Evolutionary conservation across 306 rosid genomes (phyloP), one percentile per base, ranked within the genome.

Genomic region (Phaseolus lunatus): DNA sequence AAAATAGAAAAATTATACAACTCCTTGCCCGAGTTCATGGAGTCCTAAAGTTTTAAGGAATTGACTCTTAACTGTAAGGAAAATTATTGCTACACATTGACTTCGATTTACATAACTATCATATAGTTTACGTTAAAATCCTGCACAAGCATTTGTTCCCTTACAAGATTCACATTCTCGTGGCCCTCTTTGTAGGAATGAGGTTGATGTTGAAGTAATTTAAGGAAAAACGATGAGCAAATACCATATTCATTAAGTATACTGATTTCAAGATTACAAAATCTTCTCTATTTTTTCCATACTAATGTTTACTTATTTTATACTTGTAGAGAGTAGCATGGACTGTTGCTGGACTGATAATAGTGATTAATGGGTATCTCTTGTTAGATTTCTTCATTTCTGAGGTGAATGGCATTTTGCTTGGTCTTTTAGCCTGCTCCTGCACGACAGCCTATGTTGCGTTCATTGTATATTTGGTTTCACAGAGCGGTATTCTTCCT

Each of bases 321-420:
- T 73, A 10, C 63, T 62, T 84, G 88, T 69, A 92, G 97, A 92
- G 87, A 78, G 90, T 86, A 65, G 96, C 96, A 7, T 92, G 97
- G 97, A 88, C 89, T 41, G 83, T 92, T 84, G 96, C 97, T 39
- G 92, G 81, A 59, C 84, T 90, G 81, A 88, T 92, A 81, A 88
- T 92, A 33, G 85, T 90, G 76, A 92, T 92, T 67, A 92, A 92
- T 82, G 97, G 93, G 15, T 92, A 86, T 86, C 89, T 92, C 72
- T 78, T 92, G 74, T 84, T 90, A 64, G 93, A 92, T 84, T 92
- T 93, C 85, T 75, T 93, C 83, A 4, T 87, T 56, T 85, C 87
- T 37, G 94, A 93, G 82, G 92, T 90, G 27, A 85, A 54, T 1
- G 85, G 94, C 73, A 4, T 84, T 37, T 39, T 90, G 78, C 73